Evolutionary conservation across 2,329 filamentous ascomycete genomes (phyloP), one percentile per base, ranked within the genome.

Genomic region (Gremmenia infestans): DNA sequence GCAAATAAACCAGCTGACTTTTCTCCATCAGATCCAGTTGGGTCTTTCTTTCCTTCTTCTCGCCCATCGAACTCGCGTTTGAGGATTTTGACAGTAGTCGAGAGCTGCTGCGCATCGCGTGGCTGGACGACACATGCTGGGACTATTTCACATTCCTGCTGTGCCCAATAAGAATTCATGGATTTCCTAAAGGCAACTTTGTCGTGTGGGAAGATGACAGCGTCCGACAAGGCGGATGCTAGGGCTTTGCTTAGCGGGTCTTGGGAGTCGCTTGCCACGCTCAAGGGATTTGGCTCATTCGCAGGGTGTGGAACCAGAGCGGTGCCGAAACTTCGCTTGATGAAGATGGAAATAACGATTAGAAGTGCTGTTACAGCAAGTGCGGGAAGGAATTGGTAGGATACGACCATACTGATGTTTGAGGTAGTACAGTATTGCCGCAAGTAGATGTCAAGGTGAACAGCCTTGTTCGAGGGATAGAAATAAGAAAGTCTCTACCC

Each of bases 61-160:
- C 17, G 8, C 39, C 48, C 25, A 12, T 45, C 35, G n/a, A 46
- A 53, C 14, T 50, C 47, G 3, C 28, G 39, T 25, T 56, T 59
- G 9, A 57, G 9, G 12, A 57, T 48, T 9, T 17, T 54, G 22
- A 59, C 23, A 11, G 48, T 48, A 17, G 6, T 43, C 11, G 14
- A 56, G 51, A 59, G 50, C 17, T 53, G 28, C n/a, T 52, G n/a
- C 8, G 37, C 42, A 45, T 53, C 32, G 37, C 54, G 54, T 15
- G 57, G 57, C 14, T 47, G 47, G 23, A 59, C 42, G 23, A 59
- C 48, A 40, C 51, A 59, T 37, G 54, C 42, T 50, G 51, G 57
- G 4, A 39, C 35, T 2, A 57, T n/a, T 19, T 53, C 42, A 7
- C 28, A 51, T n/a, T 57, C 54, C 8, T 59, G 54, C 12, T 54